Conservation (phyloP, 2,329 filamentous ascomycete species). For the Chaetomiaceae sp. region DNA sequence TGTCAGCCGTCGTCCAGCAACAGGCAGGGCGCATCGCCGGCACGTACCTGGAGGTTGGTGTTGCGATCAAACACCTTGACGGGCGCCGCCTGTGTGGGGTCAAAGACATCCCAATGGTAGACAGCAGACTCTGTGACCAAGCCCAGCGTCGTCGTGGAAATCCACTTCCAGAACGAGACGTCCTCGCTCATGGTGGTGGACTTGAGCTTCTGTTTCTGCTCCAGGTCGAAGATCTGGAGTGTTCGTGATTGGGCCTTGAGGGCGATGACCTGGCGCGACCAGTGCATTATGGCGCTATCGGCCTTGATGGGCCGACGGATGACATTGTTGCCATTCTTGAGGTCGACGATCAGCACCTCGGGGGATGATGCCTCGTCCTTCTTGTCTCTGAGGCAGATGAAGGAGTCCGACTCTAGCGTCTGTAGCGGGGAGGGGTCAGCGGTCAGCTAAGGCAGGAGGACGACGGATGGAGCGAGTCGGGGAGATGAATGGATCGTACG, state of each 20-base stretch:
- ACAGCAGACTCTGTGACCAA: slow-evolving; percentile 87
- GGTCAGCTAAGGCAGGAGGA: background rate
- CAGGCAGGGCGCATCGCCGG: background rate
- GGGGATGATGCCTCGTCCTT: slow-evolving; percentile 77
- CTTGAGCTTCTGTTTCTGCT: slow-evolving; percentile 91
- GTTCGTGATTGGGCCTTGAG: slow-evolving; percentile 92
- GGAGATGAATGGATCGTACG: slow-evolving; percentile 47
- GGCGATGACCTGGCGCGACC: slow-evolving; percentile 91
- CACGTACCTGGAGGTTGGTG: slow-evolving; percentile 73
- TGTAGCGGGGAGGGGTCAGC: slow-evolving; percentile 38
- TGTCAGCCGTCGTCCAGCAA: slow-evolving; percentile 13
- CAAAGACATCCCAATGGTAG: slow-evolving; percentile 97
- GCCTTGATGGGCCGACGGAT: slow-evolving; percentile 95
- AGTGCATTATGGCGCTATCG: slow-evolving; percentile 99
- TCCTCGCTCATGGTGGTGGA: slow-evolving; percentile 95
- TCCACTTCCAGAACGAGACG: slow-evolving; percentile 99
- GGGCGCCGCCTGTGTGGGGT: slow-evolving; percentile 70
- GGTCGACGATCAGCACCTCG: slow-evolving; percentile 94
- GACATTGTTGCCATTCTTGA: slow-evolving; percentile 96
- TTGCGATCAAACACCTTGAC: slow-evolving; percentile 95
- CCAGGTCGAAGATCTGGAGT: slow-evolving; percentile 95
- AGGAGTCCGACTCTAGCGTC: slow-evolving; percentile 97
- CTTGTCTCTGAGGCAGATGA: slow-evolving; percentile 94
- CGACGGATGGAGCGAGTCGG: background rate
- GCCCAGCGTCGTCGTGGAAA: slow-evolving; percentile 81